These are phyloP conservation scores for Epichloe brachyelytri DNA, from an alignment of 2,329 filamentous ascomycete species.

Conservation along the genomic window DNA sequence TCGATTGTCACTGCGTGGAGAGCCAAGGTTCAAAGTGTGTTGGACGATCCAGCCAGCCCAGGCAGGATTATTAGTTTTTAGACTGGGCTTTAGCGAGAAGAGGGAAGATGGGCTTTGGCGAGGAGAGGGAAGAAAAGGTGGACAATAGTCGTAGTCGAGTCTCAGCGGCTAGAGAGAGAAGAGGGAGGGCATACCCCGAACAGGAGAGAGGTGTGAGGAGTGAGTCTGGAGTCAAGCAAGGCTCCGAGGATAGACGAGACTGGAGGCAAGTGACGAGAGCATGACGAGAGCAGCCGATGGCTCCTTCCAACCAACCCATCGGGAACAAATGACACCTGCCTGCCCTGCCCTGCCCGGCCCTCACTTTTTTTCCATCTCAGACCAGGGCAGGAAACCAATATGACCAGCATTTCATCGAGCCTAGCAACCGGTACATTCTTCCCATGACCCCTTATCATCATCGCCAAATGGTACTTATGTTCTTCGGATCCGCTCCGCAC, in stretches of 20 bases:
- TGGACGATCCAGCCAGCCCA: not conserved
- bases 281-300: constrained; percentile 1
- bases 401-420: not conserved
- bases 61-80: not conserved
- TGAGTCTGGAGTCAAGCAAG: not conserved
- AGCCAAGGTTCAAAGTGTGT: not conserved
- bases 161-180: not conserved
- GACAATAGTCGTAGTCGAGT: not conserved
- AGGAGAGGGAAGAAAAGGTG: not conserved
- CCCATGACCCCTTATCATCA: not conserved
- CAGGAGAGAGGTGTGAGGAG: not conserved
- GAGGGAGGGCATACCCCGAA: not conserved
- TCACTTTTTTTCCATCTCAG: not conserved
- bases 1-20: not conserved
- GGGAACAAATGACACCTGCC: not conserved
- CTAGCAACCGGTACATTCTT: not conserved
- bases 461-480: not conserved
- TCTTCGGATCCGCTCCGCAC: not conserved
- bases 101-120: not conserved
- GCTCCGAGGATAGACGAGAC: not conserved
- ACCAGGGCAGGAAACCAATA: not conserved
- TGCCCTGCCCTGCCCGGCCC: not conserved
- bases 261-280: not conserved
- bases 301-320: constrained; percentile 1
- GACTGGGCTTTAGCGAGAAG: not conserved